phyloP scores from a whole-genome alignment of 805 yeast species.

The Dipodascopsis uninucleata region DNA sequence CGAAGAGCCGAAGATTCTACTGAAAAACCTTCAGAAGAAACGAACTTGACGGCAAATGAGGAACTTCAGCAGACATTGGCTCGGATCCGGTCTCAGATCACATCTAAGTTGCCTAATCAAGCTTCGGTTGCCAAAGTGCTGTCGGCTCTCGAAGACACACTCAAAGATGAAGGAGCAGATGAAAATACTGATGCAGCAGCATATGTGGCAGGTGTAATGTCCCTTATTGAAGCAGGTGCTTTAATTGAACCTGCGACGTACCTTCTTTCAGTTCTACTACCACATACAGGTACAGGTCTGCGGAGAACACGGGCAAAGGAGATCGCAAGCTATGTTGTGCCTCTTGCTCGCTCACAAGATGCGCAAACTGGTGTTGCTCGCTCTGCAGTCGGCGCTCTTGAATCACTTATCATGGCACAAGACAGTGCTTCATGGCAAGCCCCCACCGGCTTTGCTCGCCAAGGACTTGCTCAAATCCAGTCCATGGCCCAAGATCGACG shows the following conservation, averaged over 20 bases:
- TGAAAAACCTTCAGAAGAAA: slow-evolving; percentile 6
- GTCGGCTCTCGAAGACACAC: slow-evolving; percentile 85
- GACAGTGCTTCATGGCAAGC: slow-evolving; percentile 82
- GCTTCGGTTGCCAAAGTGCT: slow-evolving; percentile 63
- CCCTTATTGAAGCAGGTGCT: too few relatives aligned
- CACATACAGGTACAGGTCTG: slow-evolving; percentile 43
- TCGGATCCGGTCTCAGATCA: slow-evolving; percentile 65
- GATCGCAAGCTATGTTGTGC: too few relatives aligned
- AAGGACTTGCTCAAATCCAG: too few relatives aligned
- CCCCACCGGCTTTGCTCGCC: too few relatives aligned
- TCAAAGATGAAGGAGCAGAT: slow-evolving; percentile 59
- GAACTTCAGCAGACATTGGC: slow-evolving; percentile 57
- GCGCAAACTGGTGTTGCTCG: slow-evolving; percentile 78
- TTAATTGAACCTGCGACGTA: too few relatives aligned
- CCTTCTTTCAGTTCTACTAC: slow-evolving; percentile 73
- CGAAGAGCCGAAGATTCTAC: not conserved
- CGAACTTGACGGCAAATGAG: slow-evolving; percentile 10
- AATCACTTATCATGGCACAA: slow-evolving; percentile 72
- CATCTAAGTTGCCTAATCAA: slow-evolving; percentile 73
- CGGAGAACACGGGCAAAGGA: too few relatives aligned
- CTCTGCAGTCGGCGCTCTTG: slow-evolving; percentile 83
- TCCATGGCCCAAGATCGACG: too few relatives aligned
- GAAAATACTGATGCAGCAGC: too few relatives aligned
- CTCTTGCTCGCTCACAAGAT: slow-evolving; percentile 55
- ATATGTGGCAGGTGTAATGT: too few relatives aligned